A percentile compares a stretch with the other conserved stretches of the same genome.
These are phyloP conservation scores for Diaporthe citri DNA, from an alignment of 2,329 filamentous ascomycete genomes.

Conservation along the genomic window DNA sequence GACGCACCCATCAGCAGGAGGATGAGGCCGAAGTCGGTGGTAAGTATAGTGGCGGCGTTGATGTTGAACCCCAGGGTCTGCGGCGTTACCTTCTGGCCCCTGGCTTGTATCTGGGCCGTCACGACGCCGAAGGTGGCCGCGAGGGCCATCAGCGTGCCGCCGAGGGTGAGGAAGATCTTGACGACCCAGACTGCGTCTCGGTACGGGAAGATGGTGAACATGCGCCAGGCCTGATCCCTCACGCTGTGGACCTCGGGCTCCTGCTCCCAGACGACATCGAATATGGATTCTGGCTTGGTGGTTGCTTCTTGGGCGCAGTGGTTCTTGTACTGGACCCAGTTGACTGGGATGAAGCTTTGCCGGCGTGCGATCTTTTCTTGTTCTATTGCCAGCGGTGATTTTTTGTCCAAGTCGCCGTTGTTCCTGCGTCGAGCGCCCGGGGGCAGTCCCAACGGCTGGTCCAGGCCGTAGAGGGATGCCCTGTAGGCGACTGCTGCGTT, in stretches of 20 bases:
- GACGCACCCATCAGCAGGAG: not conserved
- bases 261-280: conserved; percentile 20
- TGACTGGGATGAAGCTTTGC: conserved; percentile 16
- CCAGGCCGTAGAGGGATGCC: conserved; percentile 23
- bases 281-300: conserved; percentile 3
- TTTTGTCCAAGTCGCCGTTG: not conserved
- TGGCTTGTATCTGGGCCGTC: not conserved
- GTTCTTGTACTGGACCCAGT: conserved; percentile 24
- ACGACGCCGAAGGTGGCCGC: conserved; percentile 20
- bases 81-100: not conserved
- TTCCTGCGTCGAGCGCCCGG: not conserved
- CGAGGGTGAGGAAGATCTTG: conserved; percentile 18
- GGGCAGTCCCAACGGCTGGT: conserved; percentile 15
- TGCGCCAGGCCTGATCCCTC: not conserved
- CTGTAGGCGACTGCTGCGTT: conserved; percentile 19
- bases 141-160: conserved; percentile 17
- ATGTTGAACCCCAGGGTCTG: conserved; percentile 1
- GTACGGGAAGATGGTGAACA: conserved; percentile 21
- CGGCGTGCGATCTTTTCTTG: not conserved
- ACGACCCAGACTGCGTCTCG: conserved; percentile 22
- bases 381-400: not conserved
- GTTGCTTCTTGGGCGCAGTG: conserved; percentile 1
- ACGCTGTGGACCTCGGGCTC: not conserved
- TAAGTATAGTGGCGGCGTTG: not conserved
- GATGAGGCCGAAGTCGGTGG: conserved; percentile 16